Percentiles rank a stretch among this genome's conserved stretches.
Evolutionary conservation across 495 filamentous ascomycete species (phyloP).

Genomic region (Schizothecium vesticola): DNA sequence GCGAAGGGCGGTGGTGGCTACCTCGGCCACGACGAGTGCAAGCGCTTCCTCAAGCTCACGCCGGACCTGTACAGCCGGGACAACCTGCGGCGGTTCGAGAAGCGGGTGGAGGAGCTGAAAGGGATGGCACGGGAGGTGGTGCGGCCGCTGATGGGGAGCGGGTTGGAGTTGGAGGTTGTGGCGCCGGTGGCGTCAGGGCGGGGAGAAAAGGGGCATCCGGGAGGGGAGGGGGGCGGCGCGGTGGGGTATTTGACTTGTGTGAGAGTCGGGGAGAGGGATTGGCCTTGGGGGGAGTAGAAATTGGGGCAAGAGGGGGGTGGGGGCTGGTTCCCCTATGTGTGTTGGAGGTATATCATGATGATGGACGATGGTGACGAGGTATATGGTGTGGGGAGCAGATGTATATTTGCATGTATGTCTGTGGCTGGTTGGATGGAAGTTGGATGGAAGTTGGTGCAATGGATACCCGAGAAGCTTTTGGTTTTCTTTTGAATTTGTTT

Average conservation of each 20-base stretch:
- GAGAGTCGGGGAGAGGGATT: constrained; percentile 66
- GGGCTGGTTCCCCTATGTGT: background rate
- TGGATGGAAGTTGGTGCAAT: background rate
- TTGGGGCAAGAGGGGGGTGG: constrained; percentile 3
- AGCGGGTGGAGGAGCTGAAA: constrained; percentile 82
- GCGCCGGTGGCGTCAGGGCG: constrained; percentile 61
- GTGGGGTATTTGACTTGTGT: constrained; percentile 77
- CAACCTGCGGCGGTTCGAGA: constrained; percentile 73
- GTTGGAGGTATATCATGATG: background rate
- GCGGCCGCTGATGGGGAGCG: constrained; percentile 79
- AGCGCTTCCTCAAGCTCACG: constrained; percentile 74
- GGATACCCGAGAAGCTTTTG: background rate
- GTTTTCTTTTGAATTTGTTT: background rate
- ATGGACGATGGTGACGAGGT: background rate
- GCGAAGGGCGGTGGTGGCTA: constrained; percentile 53
- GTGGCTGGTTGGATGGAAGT: background rate
- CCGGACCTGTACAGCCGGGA: constrained; percentile 68
- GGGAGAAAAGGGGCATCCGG: constrained; percentile 66
- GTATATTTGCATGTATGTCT: background rate
- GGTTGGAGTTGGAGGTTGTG: constrained; percentile 64
- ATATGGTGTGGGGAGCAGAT: background rate
- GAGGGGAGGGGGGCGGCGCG: constrained; percentile 2
- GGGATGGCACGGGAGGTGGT: constrained; percentile 72
- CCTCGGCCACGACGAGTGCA: constrained; percentile 78
- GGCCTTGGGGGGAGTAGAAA: constrained; percentile 59